These are phyloP conservation scores for Lizonia empirigonia DNA, from an alignment of 2,329 filamentous ascomycete genomes.

Conservation along the genomic window DNA sequence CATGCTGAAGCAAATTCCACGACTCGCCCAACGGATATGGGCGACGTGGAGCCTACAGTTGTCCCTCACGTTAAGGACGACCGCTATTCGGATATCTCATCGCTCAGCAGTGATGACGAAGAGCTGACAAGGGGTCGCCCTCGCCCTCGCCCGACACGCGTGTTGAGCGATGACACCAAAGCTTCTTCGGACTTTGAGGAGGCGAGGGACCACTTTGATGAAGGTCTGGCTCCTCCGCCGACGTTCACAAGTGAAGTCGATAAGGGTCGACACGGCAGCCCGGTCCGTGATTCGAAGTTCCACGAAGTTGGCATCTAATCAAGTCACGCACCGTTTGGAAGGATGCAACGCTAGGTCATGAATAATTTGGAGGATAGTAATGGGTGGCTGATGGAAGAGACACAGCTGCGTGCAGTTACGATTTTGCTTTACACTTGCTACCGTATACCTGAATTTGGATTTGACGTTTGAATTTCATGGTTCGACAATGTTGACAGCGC, in stretches of 20 bases:
- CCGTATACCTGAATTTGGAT: constrained; percentile 7
- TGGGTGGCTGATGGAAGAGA: constrained; percentile 1
- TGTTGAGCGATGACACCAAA: constrained; percentile 40
- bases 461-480: neutral
- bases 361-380: constrained; percentile 5
- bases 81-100: constrained; percentile 43
- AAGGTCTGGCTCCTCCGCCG: constrained; percentile 50
- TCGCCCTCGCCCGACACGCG: constrained; percentile 28
- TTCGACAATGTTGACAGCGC: neutral
- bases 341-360: constrained; percentile 1
- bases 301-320: constrained; percentile 39
- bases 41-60: constrained; percentile 22
- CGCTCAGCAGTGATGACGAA: constrained; percentile 35
- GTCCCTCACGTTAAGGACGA: constrained; percentile 19
- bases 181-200: constrained; percentile 58
- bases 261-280: constrained; percentile 35
- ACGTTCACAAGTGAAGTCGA: constrained; percentile 42
- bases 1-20: constrained; percentile 14
- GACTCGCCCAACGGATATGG: constrained; percentile 19
- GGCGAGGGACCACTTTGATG: constrained; percentile 57
- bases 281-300: constrained; percentile 43
- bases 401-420: neutral
- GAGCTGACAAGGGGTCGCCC: constrained; percentile 28
- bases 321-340: neutral
- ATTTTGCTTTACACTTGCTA: constrained; percentile 4